Conservation (phyloP, 768 basidiomycete species). For the Termitomyces eurrhizus region DNA sequence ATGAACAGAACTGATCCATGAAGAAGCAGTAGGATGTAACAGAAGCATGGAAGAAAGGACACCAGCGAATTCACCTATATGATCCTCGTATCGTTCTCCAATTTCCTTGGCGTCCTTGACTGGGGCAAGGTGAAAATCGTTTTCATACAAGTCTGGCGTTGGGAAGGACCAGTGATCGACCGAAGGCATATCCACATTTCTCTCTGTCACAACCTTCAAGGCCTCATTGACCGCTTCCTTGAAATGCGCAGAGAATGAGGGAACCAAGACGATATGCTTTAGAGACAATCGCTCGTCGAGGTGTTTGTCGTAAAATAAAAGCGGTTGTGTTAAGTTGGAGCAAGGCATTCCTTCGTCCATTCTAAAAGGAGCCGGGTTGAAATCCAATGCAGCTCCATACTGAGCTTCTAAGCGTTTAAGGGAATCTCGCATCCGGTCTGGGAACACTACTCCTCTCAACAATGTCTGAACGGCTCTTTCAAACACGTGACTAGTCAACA, state of each 20-base stretch:
- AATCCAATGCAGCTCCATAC: neutral
- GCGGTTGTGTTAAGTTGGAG: neutral
- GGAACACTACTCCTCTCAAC: no score
- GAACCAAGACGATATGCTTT: neutral
- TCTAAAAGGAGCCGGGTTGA: neutral
- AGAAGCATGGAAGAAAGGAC: constrained; percentile 4
- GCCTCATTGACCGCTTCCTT: neutral
- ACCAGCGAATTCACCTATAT: neutral
- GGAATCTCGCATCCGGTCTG: neutral
- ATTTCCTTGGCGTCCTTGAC: neutral
- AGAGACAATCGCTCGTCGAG: constrained; percentile 5
- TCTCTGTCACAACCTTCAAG: neutral
- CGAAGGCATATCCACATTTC: neutral
- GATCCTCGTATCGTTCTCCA: neutral
- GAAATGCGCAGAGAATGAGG: neutral
- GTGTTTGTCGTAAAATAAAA: constrained; percentile 7
- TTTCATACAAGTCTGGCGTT: neutral
- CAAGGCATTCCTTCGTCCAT: neutral
- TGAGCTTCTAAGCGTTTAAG: neutral
- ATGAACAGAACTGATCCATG: neutral
- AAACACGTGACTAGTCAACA: no score
- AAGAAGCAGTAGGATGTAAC: constrained; percentile 1
- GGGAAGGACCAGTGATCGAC: neutral
- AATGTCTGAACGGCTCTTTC: no score
- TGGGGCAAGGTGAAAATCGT: neutral